Base-by-base conservation (phyloP, 345 rosid genomes). In the Clarkia xantiana region DNA sequence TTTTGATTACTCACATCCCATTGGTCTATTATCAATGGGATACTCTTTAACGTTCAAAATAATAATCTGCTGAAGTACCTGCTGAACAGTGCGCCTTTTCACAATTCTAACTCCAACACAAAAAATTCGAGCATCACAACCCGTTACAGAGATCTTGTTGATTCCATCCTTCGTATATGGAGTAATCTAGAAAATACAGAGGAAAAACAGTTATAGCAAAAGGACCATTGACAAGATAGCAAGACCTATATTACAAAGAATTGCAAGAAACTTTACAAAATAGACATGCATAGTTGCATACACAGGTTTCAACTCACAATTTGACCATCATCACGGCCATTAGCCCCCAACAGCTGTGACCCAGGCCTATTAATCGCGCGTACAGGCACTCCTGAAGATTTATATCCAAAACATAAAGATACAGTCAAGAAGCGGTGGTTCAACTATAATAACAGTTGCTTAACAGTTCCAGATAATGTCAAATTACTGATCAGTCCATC, bases 281-380 rank as follows among this genome's bases (percentile, higher is more conserved):
- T 53, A 44, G 4, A 45, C 36, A 19, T 49, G 47, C 44, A 38
- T 46, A 41, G 13, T 39, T 34, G 20, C 14, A 38, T 12, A 57
- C 39, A 58, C 40, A 9, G 2, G 9, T 3, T 42, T 14, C 38
- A 49, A 56, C 95, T 73, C 69, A 89, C 97, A 59, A 86, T 76
- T 56, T 93, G 85, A 61, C 93, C 98, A 76, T 91, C 96, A 65
- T 91, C 98, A 51, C 98, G 98, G 53, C 98, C 98, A 75, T 78
- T 86, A 23, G 79, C 79, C 49, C 98, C 98, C 8, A 91, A 70
- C 48, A 81, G 72, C 52, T 91, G 98, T 15, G 87, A 76, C 47
- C 82, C 90, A 47, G 98, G 94, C 62, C 98, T 79, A 68, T 81
- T 78, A 59, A 84, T 78, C 18, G 87, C 90, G 60, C 90, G 94